phyloP scores from a whole-genome alignment of 2,329 filamentous ascomycete genomes.

The Ophiostoma ulmi region DNA sequence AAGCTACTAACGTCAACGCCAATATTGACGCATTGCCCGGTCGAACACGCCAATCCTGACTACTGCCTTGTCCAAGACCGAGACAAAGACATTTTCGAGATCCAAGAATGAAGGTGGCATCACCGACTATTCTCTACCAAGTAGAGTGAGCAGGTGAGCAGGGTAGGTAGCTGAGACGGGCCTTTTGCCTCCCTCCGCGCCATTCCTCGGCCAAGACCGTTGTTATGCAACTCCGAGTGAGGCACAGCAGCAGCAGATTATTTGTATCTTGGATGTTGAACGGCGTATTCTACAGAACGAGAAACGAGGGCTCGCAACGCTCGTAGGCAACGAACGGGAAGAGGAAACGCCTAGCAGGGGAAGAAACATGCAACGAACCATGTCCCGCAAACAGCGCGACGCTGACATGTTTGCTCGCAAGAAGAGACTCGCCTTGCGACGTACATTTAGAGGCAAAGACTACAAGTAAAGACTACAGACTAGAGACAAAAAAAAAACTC shows the following conservation, averaged over 20 bases:
- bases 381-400: slow-evolving; percentile 11
- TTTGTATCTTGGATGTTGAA: no score
- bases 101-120: background rate
- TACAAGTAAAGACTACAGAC: no score
- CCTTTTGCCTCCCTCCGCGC: background rate
- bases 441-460: no score
- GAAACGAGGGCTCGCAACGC: background rate
- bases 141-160: no score
- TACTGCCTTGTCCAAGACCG: background rate
- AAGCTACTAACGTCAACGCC: background rate
- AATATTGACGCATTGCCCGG: slow-evolving; percentile 12
- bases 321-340: background rate
- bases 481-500: background rate
- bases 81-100: background rate
- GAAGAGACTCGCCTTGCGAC: background rate
- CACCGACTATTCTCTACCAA: background rate
- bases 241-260: background rate
- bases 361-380: slow-evolving; percentile 12
- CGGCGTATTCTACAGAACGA: background rate
- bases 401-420: background rate
- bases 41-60: background rate
- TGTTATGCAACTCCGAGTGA: slow-evolving; percentile 1
- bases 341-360: slow-evolving; percentile 1
- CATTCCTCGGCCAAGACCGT: slow-evolving; percentile 6
- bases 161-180: background rate